phyloP scores from a whole-genome alignment of 306 rosid species.

The Urtica urens region DNA sequence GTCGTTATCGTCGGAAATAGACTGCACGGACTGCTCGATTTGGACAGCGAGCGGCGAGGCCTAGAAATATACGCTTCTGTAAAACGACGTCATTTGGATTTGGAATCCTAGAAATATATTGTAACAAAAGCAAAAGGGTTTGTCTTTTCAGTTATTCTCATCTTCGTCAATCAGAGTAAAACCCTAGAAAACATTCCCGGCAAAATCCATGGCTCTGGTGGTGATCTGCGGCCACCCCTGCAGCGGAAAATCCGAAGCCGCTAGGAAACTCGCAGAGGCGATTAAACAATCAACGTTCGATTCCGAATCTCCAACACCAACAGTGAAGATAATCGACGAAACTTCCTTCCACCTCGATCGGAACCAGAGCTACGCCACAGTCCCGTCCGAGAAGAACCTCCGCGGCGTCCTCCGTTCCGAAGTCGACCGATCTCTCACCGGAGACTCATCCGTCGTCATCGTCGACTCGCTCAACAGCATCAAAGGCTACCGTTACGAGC shows the following conservation, averaged over 20 bases:
- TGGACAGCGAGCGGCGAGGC: conserved; percentile 71
- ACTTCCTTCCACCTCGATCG: conserved; percentile 69
- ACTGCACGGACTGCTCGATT: conserved; percentile 32
- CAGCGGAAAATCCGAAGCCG: conserved; percentile 67
- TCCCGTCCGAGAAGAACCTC: conserved; percentile 85
- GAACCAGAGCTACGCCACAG: conserved; percentile 67
- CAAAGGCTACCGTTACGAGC: conserved; percentile 85
- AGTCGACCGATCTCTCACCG: conserved; percentile 74
- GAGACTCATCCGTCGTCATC: conserved; percentile 52
- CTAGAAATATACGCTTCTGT: too few species aligned
- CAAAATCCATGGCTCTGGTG: conserved; percentile 99
- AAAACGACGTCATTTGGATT: too few species aligned
- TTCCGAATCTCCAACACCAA: conserved; percentile 26
- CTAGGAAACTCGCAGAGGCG: conserved; percentile 46
- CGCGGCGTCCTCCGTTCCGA: conserved; percentile 88
- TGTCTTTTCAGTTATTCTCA: too few species aligned
- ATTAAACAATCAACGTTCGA: conserved; percentile 67
- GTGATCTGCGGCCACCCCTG: conserved; percentile 91
- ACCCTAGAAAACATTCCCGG: too few species aligned
- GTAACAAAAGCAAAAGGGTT: too few species aligned
- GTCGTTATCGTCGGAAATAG: conserved; percentile 2
- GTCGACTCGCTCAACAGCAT: conserved; percentile 83
- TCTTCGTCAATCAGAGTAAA: too few species aligned
- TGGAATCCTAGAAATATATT: too few species aligned
- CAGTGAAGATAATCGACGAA: conserved; percentile 61